phyloP scores from a whole-genome alignment of 164 flowering plant species.

The Chimonanthus praecox region DNA sequence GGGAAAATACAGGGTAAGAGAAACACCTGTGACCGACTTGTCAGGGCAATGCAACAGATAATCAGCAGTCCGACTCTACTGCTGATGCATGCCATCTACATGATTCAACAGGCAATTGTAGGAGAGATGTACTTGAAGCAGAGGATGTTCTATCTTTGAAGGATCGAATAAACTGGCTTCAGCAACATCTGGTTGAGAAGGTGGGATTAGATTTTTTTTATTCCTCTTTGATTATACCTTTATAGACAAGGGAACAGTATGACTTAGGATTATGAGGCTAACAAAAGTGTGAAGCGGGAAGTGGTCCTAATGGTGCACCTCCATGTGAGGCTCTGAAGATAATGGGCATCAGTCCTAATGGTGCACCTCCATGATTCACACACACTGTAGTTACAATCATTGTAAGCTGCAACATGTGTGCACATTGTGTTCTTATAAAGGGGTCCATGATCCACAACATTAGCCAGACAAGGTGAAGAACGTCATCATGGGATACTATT shows the following conservation, averaged over 20 bases:
- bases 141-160: constrained; percentile 36
- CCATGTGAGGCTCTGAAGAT: background rate
- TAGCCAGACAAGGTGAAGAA: too few relatives aligned
- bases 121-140: constrained; percentile 36
- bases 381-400: too few relatives aligned
- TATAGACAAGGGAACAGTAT: background rate
- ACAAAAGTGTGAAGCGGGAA: background rate
- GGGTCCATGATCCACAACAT: too few relatives aligned
- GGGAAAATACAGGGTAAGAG: constrained; percentile 47
- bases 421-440: too few relatives aligned
- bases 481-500: too few relatives aligned
- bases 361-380: background rate
- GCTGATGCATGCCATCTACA: constrained; percentile 26
- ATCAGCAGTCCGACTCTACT: constrained; percentile 33
- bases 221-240: constrained; percentile 2
- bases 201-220: constrained; percentile 19
- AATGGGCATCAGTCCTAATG: background rate
- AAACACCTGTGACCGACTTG: constrained; percentile 26
- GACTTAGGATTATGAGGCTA: background rate
- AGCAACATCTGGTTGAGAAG: constrained; percentile 43
- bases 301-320: background rate
- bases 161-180: constrained; percentile 35
- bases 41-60: constrained; percentile 37
- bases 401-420: too few relatives aligned
- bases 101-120: constrained; percentile 38